These are phyloP conservation scores for Thelonectria rubi DNA, from an alignment of 2,329 filamentous ascomycete genomes.

Conservation along the genomic window DNA sequence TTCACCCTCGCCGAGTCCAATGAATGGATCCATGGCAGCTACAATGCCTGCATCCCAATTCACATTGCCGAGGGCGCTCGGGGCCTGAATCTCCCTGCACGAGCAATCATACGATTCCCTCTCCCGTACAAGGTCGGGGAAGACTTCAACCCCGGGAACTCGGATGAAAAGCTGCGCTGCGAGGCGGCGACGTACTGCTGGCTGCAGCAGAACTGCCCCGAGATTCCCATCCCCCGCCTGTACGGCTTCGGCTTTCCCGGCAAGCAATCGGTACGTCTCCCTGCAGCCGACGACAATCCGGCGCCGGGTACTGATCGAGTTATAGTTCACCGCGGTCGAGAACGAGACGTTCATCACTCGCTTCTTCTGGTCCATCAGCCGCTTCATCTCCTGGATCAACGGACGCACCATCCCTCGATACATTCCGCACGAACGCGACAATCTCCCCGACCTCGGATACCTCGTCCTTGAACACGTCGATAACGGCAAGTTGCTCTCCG, in stretches of 20 bases:
- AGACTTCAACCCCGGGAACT: slow-evolving; percentile 47
- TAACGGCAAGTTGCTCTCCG: slow-evolving; percentile 31
- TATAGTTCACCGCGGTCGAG: slow-evolving; percentile 19
- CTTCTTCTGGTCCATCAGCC: slow-evolving; percentile 13
- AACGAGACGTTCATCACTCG: slow-evolving; percentile 14
- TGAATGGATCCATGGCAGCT: slow-evolving; percentile 47
- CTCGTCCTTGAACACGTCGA: slow-evolving; percentile 20
- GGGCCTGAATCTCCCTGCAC: slow-evolving; percentile 8
- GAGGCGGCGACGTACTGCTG: slow-evolving; percentile 37
- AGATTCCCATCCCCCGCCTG: slow-evolving; percentile 33
- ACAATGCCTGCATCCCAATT: slow-evolving; percentile 49
- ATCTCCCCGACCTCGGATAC: slow-evolving; percentile 19
- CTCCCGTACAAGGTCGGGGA: slow-evolving; percentile 51
- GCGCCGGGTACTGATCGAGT: neutral
- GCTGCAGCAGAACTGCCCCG: slow-evolving; percentile 38
- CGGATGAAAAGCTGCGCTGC: slow-evolving; percentile 52
- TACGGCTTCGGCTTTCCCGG: slow-evolving; percentile 35
- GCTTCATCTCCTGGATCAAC: slow-evolving; percentile 1
- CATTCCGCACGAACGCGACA: slow-evolving; percentile 9
- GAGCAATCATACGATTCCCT: slow-evolving; percentile 42
- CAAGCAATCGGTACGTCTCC: slow-evolving; percentile 17
- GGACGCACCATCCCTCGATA: slow-evolving; percentile 6
- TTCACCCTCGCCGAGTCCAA: slow-evolving; percentile 20
- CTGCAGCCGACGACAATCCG: neutral
- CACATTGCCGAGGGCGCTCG: slow-evolving; percentile 13